Percentiles rank a stretch among this genome's conserved stretches.
Evolutionary conservation across 139 green algal species (phyloP).

Genomic region (Nannochloris sp.): DNA sequence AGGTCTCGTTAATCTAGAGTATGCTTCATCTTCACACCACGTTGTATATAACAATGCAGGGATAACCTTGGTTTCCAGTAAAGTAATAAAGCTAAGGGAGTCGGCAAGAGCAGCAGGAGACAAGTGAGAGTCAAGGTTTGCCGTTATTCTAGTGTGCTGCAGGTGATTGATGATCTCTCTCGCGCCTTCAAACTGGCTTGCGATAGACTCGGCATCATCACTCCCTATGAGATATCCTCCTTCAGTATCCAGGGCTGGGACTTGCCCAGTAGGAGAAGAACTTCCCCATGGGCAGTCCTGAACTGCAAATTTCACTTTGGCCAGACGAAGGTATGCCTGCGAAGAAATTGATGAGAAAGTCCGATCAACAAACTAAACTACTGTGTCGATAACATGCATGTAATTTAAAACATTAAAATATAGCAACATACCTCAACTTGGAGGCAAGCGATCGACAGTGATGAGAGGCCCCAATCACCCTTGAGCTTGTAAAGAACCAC

Average conservation of each 20-base stretch:
- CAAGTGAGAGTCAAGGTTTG: conserved; percentile 9
- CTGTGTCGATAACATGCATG: background rate
- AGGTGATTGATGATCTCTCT: conserved; percentile 6
- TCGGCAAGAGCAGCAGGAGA: conserved; percentile 1
- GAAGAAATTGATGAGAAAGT: background rate
- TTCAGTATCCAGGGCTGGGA: conserved; percentile 17
- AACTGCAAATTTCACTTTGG: conserved; percentile 7
- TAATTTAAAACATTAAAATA: background rate
- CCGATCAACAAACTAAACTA: background rate
- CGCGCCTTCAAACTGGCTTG: background rate
- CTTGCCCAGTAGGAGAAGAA: conserved; percentile 13
- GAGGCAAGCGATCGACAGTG: background rate
- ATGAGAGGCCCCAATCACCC: background rate
- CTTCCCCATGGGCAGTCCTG: conserved; percentile 9
- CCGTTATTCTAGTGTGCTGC: background rate
- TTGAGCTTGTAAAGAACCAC: background rate
- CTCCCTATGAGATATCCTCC: background rate
- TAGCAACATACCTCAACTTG: conserved; percentile 4
- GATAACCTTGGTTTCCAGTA: conserved; percentile 15
- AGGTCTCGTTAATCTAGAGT: background rate
- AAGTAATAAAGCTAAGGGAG: background rate
- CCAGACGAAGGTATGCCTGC: conserved; percentile 25
- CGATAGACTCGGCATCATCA: background rate
- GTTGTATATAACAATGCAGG: conserved; percentile 7
- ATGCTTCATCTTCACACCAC: conserved; percentile 17